These are phyloP conservation scores for Coemansia sp. DNA, from an alignment of 192 early-diverging fungal genomes.

Conservation along the genomic window DNA sequence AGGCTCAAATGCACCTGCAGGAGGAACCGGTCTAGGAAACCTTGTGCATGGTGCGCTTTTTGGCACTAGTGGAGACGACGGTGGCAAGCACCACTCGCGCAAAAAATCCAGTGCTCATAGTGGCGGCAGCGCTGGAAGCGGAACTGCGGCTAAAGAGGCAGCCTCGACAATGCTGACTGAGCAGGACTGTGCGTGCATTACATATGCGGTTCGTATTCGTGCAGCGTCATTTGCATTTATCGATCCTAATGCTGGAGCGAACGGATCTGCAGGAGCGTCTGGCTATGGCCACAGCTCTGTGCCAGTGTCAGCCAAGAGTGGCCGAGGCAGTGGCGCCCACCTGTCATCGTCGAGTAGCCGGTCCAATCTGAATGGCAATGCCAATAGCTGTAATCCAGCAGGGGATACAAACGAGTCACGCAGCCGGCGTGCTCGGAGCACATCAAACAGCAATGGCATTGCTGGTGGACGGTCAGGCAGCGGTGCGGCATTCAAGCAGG, in stretches of 20 bases:
- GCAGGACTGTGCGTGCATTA: conserved; percentile 54
- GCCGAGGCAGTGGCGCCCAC: conserved; percentile 30
- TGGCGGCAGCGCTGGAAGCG: conserved; percentile 14
- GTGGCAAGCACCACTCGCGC: conserved; percentile 37
- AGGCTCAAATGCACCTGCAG: conserved; percentile 9
- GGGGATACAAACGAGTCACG: conserved; percentile 27
- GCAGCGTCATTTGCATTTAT: conserved; percentile 48
- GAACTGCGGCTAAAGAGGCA: conserved; percentile 18
- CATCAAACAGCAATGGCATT: conserved; percentile 36
- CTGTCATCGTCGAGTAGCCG: conserved; percentile 11
- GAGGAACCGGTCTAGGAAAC: conserved; percentile 30
- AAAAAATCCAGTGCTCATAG: conserved; percentile 34
- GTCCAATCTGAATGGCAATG: conserved; percentile 9
- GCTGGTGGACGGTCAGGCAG: conserved; percentile 22
- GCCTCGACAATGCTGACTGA: conserved; percentile 27
- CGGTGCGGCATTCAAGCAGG: conserved; percentile 27
- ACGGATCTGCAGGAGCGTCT: neutral
- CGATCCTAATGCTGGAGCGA: conserved; percentile 25
- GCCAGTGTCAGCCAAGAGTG: conserved; percentile 32
- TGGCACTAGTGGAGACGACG: conserved; percentile 27
- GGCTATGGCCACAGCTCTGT: conserved; percentile 29
- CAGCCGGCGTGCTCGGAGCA: conserved; percentile 36
- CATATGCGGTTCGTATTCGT: conserved; percentile 49
- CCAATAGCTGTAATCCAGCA: conserved; percentile 8
- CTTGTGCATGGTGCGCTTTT: conserved; percentile 44